Evolutionary conservation across 495 filamentous ascomycete genomes (phyloP), one percentile per base, ranked within the genome.

Genomic region (Annulohypoxylon stygium): DNA sequence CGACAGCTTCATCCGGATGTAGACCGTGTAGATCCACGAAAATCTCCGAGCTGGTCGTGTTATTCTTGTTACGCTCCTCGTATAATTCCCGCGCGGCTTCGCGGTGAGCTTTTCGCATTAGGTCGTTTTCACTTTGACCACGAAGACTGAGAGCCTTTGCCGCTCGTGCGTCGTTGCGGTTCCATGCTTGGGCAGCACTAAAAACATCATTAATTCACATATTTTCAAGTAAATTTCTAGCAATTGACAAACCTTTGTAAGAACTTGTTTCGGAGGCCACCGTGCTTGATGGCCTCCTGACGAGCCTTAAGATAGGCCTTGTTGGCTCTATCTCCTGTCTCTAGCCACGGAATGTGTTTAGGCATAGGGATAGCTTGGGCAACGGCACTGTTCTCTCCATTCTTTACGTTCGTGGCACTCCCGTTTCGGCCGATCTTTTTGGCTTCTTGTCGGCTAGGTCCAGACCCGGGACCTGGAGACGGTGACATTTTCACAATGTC

Each of bases 151-250:
- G 85, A 43, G 96, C 96, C 82, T 98, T 98, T 33, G 97, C 97
- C 14, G 96, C 95, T 71, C 97, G 90, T 23, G 97, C 95, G 79
- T 99, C 97, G 76, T 97, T 98, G 57, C 97, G 92, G 78, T 98
- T 97, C 97, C 97, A 99, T n/a, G 97, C 97, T 85, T 97, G 95
- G n/a, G 96, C 95, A 60, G 97, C 97, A 77, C 94, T 97, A 61
- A 33, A 39, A 25, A 45, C 14, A 36, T 7, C 30, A 77, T 84
- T 55, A 85, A 74, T 30, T 4, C 16, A 33, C 34, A 39, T 26
- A 12, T 6, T 41, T 59, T 1, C 37, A 33, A 3, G 12, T 43
- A n/a, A 18, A 7, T 30, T 30, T 25, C 48, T 33, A 2, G 30
- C 37, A 14, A 45, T 50, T 26, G 2, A 53, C 80, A 75, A 83